phyloP scores from a whole-genome alignment of 495 filamentous ascomycete genomes.

The Thozetella sp. region DNA sequence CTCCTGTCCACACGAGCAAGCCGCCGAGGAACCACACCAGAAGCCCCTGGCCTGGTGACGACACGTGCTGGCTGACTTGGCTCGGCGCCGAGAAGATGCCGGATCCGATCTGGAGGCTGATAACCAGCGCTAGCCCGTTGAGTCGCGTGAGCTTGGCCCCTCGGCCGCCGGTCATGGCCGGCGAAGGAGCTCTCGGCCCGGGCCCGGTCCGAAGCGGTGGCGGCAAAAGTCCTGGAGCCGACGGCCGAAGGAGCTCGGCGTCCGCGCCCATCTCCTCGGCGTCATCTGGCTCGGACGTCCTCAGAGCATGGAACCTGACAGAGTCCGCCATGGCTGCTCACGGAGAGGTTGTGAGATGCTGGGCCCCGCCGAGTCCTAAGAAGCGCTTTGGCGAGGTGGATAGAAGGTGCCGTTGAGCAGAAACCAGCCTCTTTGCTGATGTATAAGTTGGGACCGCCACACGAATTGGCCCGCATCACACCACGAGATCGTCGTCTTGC shows the following conservation, averaged over 20 bases:
- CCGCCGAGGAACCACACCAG: constrained; percentile 43
- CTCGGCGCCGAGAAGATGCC: constrained; percentile 44
- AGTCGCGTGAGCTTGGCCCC: neutral
- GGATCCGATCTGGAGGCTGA: constrained; percentile 43
- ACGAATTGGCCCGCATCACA: neutral
- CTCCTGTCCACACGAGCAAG: constrained; percentile 44
- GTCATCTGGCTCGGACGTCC: neutral
- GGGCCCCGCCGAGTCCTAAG: too few species aligned
- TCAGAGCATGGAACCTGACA: neutral
- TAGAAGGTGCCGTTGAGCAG: too few species aligned
- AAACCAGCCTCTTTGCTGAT: too few species aligned
- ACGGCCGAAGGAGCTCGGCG: neutral
- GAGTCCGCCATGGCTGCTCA: neutral
- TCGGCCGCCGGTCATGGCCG: neutral
- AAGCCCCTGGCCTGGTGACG: constrained; percentile 24
- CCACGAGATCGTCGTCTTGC: neutral
- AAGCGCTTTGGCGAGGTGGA: too few species aligned
- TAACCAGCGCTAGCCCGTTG: constrained; percentile 29
- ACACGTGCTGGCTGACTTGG: constrained; percentile 30
- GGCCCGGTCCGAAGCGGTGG: neutral
- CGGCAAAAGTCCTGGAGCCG: neutral
- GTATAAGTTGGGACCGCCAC: too few species aligned
- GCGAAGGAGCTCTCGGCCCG: neutral
- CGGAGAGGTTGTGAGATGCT: too few species aligned
- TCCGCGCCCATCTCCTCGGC: neutral